Conservation (phyloP, 805 yeast genomes). For the Wickerhamomyces silvicola region DNA sequence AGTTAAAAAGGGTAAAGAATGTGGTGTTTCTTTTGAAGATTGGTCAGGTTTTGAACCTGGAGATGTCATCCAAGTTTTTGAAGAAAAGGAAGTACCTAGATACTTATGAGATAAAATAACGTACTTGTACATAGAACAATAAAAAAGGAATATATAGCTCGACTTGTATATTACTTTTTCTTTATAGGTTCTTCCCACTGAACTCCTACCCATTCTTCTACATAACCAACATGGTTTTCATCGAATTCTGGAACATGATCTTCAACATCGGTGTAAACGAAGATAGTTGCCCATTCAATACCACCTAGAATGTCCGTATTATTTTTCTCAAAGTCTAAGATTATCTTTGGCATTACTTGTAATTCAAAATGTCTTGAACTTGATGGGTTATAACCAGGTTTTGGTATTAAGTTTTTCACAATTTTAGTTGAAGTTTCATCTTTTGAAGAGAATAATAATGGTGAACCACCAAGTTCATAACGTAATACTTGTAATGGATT, state of each 20-base stretch:
- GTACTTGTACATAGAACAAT: conserved; percentile 1
- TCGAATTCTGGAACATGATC: conserved; percentile 58
- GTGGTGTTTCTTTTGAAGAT: conserved; percentile 70
- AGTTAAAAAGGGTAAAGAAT: conserved; percentile 81
- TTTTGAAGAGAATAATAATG: conserved; percentile 59
- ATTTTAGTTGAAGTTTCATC: conserved; percentile 48
- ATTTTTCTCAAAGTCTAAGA: conserved; percentile 66
- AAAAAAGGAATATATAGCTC: conserved; percentile 1
- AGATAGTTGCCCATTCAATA: conserved; percentile 96
- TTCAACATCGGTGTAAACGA: conserved; percentile 69
- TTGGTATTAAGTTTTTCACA: conserved; percentile 39
- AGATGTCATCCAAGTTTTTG: conserved; percentile 68
- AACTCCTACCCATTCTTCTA: conserved; percentile 75
- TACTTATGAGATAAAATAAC: conserved; percentile 29
- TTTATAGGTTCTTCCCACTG: conserved; percentile 67
- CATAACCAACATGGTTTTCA: conserved; percentile 65
- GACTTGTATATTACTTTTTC: conserved; percentile 6
- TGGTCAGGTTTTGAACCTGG: conserved; percentile 71
- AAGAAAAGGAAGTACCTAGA: conserved; percentile 54
- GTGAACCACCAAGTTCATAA: conserved; percentile 74
- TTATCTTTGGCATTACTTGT: conserved; percentile 92
- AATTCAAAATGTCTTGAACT: conserved; percentile 66
- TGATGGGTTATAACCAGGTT: conserved; percentile 55
- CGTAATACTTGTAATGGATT: conserved; percentile 86
- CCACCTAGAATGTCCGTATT: conserved; percentile 48